Evolutionary conservation across 2,329 filamentous ascomycete species (phyloP).

Genomic region (Trichoderma guizhouense): DNA sequence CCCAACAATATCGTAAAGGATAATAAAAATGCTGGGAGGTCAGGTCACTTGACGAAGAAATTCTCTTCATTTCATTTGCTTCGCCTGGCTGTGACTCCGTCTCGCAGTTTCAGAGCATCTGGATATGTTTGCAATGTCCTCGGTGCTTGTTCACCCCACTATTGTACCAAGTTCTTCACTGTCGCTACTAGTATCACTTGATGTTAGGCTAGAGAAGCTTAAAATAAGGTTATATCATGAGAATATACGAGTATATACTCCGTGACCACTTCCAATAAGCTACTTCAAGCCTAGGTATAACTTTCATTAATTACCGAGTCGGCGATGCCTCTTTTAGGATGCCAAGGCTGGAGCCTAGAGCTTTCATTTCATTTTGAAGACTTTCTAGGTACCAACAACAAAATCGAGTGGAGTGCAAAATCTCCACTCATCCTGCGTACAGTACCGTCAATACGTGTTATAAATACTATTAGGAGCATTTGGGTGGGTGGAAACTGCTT

Average conservation of each 20-base stretch:
- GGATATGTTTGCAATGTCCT: too few species aligned
- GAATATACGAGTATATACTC: neutral
- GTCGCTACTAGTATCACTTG: neutral
- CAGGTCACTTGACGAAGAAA: too few species aligned
- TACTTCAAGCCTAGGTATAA: neutral
- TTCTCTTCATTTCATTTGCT: too few species aligned
- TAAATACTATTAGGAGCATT: neutral
- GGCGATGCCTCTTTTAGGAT: neutral
- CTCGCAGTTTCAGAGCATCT: too few species aligned
- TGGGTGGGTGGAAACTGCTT: neutral
- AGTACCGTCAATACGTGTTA: neutral
- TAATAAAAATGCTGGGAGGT: neutral
- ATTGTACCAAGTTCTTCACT: too few species aligned
- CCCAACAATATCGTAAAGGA: too few species aligned
- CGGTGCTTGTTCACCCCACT: too few species aligned
- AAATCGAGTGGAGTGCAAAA: too few species aligned
- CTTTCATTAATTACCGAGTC: neutral
- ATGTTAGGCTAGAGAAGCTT: neutral
- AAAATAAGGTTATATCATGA: neutral
- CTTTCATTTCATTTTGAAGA: neutral
- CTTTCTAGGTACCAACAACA: too few species aligned
- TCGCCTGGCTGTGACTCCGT: too few species aligned
- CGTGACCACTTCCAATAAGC: neutral
- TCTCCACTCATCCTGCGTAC: too few species aligned
- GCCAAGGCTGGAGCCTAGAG: neutral